Conservation (phyloP, 805 yeast genomes). For the Saccharomycodes ludwigii region DNA sequence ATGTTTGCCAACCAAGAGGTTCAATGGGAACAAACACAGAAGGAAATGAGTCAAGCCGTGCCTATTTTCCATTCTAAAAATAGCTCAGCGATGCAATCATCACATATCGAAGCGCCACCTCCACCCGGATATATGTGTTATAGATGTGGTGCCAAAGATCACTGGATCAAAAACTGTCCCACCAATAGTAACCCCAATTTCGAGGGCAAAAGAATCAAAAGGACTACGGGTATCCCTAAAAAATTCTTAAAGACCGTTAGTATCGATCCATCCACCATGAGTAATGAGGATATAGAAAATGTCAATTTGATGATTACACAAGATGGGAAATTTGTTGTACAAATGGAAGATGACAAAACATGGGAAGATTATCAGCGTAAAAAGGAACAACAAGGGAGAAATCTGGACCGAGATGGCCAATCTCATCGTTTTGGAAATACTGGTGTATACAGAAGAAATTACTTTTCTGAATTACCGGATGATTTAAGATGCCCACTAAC, state of each 20-base stretch:
- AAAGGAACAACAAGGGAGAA: conserved; percentile 27
- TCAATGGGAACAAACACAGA: conserved; percentile 93
- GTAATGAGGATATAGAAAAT: conserved; percentile 47
- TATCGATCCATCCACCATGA: conserved; percentile 33
- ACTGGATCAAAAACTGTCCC: conserved; percentile 95
- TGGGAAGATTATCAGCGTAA: conserved; percentile 82
- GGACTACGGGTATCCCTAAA: conserved; percentile 96
- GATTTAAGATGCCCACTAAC: conserved; percentile 62
- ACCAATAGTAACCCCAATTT: conserved; percentile 84
- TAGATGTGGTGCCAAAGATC: conserved; percentile 91
- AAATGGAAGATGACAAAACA: conserved; percentile 85
- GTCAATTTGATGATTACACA: conserved; percentile 75
- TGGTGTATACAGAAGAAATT: too few species aligned
- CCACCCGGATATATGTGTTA: conserved; percentile 96
- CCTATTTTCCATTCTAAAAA: conserved; percentile 52
- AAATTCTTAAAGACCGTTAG: conserved; percentile 79
- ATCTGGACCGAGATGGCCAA: too few species aligned
- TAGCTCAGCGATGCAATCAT: conserved; percentile 12
- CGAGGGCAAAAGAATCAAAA: conserved; percentile 81
- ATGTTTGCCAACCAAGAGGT: conserved; percentile 91
- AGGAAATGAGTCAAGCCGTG: conserved; percentile 74
- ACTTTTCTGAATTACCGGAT: conserved; percentile 32
- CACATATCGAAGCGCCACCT: too few species aligned
- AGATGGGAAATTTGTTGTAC: conserved; percentile 90
- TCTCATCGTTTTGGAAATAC: too few species aligned